Evolutionary conservation across 192 early-diverging fungal species (phyloP).

Genomic region (Backusella luteola): DNA sequence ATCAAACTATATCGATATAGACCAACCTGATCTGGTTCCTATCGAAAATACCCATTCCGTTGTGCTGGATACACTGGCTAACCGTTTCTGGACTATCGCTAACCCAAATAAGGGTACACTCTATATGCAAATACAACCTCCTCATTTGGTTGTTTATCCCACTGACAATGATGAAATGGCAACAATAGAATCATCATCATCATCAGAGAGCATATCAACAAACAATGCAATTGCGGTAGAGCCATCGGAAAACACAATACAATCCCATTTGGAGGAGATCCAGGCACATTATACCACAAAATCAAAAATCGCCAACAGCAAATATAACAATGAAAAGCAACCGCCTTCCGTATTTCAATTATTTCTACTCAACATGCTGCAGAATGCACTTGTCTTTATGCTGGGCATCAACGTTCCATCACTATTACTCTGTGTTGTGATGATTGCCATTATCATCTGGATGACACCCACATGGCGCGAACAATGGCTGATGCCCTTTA

Average conservation of each 20-base stretch:
- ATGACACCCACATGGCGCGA: constrained; percentile 22
- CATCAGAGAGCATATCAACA: not conserved
- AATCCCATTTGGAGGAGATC: not conserved
- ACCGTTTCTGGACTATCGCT: not conserved
- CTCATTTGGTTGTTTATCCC: not conserved
- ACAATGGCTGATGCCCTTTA: constrained; percentile 18
- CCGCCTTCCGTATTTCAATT: constrained; percentile 10
- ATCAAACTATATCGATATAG: not conserved
- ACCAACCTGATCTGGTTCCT: not conserved
- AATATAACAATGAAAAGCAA: not conserved
- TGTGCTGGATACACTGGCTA: not conserved
- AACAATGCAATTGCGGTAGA: not conserved
- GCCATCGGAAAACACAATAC: not conserved
- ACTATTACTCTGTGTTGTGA: constrained; percentile 22
- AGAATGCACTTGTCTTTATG: not conserved
- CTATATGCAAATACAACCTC: not conserved
- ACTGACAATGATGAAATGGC: not conserved
- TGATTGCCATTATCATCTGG: constrained; percentile 27
- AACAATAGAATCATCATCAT: not conserved
- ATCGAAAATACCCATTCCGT: not conserved
- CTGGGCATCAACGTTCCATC: constrained; percentile 26
- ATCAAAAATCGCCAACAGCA: not conserved
- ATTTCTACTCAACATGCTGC: not conserved
- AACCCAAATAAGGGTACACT: not conserved
- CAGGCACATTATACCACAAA: not conserved